Conservation (phyloP, 2,329 filamentous ascomycete species). For the Davidsoniella australis region DNA sequence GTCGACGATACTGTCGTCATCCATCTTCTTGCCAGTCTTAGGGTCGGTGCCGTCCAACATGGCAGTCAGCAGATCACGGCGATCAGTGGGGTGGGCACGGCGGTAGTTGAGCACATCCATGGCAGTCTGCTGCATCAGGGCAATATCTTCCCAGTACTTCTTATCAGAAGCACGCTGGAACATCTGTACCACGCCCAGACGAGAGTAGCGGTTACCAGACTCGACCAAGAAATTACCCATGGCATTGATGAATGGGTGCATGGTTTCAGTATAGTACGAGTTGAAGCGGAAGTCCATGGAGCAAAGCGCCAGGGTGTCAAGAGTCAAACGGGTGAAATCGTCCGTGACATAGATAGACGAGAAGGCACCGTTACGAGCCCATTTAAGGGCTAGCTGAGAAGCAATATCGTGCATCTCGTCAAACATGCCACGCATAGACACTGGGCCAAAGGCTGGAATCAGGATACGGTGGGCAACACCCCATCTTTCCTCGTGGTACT, state of each 20-base stretch:
- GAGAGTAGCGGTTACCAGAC: slow-evolving; percentile 31
- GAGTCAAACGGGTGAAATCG: slow-evolving; percentile 55
- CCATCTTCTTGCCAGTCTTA: slow-evolving; percentile 47
- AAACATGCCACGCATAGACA: slow-evolving; percentile 52
- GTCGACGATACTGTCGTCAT: slow-evolving; percentile 44
- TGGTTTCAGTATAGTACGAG: slow-evolving; percentile 49
- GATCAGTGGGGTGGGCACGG: slow-evolving; percentile 34
- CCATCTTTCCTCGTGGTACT: slow-evolving; percentile 41
- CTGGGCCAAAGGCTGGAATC: slow-evolving; percentile 52
- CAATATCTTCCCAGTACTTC: slow-evolving; percentile 37
- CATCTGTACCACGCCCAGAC: slow-evolving; percentile 26
- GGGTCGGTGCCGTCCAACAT: slow-evolving; percentile 54
- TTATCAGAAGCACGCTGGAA: slow-evolving; percentile 31
- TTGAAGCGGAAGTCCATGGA: slow-evolving; percentile 61
- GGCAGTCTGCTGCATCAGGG: slow-evolving; percentile 35
- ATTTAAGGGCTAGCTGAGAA: slow-evolving; percentile 48
- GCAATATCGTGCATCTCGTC: slow-evolving; percentile 53
- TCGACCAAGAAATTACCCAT: slow-evolving; percentile 49
- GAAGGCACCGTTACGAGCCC: slow-evolving; percentile 44
- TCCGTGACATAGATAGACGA: slow-evolving; percentile 42
- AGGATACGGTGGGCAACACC: slow-evolving; percentile 48
- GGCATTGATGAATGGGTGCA: slow-evolving; percentile 53
- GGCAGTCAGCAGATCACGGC: slow-evolving; percentile 51
- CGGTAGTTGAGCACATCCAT: slow-evolving; percentile 43
- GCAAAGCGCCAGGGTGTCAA: slow-evolving; percentile 56